These are phyloP conservation scores for Strobilomyces dryophilus DNA, from an alignment of 768 basidiomycete genomes.

Conservation along the genomic window DNA sequence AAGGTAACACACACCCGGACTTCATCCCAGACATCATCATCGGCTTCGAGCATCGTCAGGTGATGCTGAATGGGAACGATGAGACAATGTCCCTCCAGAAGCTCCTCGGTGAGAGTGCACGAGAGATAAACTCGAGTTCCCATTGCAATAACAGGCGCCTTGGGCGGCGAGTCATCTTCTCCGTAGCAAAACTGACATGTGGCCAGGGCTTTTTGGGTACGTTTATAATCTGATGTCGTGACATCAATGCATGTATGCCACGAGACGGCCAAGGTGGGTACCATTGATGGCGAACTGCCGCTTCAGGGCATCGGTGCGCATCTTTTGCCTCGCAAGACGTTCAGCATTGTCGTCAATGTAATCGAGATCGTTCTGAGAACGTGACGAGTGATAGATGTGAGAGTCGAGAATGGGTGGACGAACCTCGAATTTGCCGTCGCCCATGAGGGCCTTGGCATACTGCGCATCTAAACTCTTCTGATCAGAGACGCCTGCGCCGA, in stretches of 20 bases:
- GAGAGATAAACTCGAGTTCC: conserved; percentile 90
- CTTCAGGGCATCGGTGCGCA: conserved; percentile 96
- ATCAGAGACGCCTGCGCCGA: conserved; percentile 83
- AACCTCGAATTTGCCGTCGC: conserved; percentile 85
- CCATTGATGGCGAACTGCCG: conserved; percentile 95
- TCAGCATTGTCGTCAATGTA: conserved; percentile 98
- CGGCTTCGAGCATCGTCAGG: conserved; percentile 84
- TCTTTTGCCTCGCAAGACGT: conserved; percentile 86
- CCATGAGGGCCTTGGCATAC: conserved; percentile 83
- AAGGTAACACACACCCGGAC: conserved; percentile 60
- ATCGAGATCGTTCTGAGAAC: conserved; percentile 72
- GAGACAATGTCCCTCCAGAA: conserved; percentile 88
- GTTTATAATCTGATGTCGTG: conserved; percentile 75
- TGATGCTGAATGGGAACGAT: conserved; percentile 97
- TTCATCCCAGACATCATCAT: conserved; percentile 99
- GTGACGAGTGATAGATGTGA: neutral
- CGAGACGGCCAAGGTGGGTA: conserved; percentile 30
- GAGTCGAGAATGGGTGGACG: conserved; percentile 6
- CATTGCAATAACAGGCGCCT: conserved; percentile 84
- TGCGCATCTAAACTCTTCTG: conserved; percentile 91
- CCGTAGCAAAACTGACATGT: conserved; percentile 85
- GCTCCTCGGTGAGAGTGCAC: conserved; percentile 81
- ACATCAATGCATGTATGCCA: neutral
- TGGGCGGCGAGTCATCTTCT: conserved; percentile 89
- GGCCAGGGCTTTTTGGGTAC: conserved; percentile 86